Conservation (phyloP, 1,284 basidiomycete genomes). For the Amylostereum areolatum region DNA sequence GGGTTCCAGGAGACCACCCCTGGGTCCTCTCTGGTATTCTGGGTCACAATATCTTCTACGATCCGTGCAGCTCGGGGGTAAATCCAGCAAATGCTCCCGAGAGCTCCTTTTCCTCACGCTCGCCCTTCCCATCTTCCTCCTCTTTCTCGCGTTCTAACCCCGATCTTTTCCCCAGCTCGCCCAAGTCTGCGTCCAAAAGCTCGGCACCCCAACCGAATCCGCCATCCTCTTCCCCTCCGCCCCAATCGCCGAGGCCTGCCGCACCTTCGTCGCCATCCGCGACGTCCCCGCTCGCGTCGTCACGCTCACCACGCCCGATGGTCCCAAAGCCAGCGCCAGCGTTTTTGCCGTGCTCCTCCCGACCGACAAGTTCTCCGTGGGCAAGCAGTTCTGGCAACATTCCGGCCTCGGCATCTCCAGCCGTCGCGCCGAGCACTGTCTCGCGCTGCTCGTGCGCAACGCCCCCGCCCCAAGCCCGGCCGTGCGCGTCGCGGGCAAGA, state of each 20-base stretch:
- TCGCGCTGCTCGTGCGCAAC: constrained; percentile 49
- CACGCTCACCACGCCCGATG: constrained; percentile 68
- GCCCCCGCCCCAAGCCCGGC: constrained; percentile 21
- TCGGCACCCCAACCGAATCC: constrained; percentile 62
- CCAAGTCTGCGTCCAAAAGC: constrained; percentile 69
- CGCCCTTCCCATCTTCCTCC: neutral
- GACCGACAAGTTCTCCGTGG: constrained; percentile 55
- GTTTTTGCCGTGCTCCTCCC: constrained; percentile 81
- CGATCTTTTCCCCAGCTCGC: constrained; percentile 54
- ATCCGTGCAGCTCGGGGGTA: no score
- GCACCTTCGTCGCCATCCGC: constrained; percentile 65
- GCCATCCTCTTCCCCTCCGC: constrained; percentile 79
- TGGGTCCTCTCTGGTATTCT: no score
- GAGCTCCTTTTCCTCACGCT: no score
- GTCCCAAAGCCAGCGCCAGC: constrained; percentile 24
- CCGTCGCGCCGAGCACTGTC: constrained; percentile 79
- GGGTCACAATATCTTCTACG: no score
- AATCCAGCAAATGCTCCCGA: no score
- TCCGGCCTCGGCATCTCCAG: constrained; percentile 88
- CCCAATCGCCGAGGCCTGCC: constrained; percentile 67
- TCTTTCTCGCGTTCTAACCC: no score
- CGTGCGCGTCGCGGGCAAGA: constrained; percentile 32
- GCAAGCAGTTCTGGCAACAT: constrained; percentile 97
- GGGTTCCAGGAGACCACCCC: no score
- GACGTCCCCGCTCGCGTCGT: constrained; percentile 59